Conservation (phyloP, 176 grass and related monocot species). For the Elaeis guineensis region DNA sequence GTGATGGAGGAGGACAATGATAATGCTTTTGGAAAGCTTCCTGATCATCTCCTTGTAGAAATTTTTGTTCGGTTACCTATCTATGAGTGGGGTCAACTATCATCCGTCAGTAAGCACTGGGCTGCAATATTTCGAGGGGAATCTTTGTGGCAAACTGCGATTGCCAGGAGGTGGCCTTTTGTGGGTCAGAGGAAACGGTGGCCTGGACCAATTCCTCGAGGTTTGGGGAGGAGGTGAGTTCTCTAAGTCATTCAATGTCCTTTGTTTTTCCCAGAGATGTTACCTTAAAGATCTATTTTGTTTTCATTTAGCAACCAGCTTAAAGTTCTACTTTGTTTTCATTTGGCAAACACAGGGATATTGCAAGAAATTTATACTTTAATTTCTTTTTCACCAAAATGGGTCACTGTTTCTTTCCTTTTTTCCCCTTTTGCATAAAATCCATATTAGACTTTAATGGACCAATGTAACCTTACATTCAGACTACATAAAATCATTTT, state of each 20-base stretch:
- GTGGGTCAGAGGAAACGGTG: conserved; percentile 60
- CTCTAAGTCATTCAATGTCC: not conserved
- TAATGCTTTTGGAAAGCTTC: conserved; percentile 50
- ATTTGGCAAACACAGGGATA: too few species aligned
- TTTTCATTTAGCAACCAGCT: too few species aligned
- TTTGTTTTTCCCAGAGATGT: not conserved
- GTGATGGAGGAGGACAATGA: conserved; percentile 53
- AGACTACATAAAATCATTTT: too few species aligned
- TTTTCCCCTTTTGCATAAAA: too few species aligned
- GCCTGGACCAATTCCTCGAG: conserved; percentile 95
- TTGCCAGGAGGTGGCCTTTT: conserved; percentile 54
- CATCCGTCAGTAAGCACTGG: conserved; percentile 79
- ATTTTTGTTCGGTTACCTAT: conserved; percentile 62
- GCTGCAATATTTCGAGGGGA: conserved; percentile 73
- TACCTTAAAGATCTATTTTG: too few species aligned
- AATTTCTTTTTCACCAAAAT: too few species aligned
- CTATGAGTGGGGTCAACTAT: conserved; percentile 55
- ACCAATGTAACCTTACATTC: too few species aligned
- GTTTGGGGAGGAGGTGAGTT: conserved; percentile 73
- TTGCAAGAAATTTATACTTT: too few species aligned
- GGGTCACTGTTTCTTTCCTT: too few species aligned
- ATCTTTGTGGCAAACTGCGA: conserved; percentile 78
- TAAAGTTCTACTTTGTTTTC: too few species aligned
- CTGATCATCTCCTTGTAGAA: conserved; percentile 85
- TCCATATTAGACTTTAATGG: too few species aligned